These are phyloP conservation scores for Juglanconis juglandina DNA, from an alignment of 2,329 filamentous ascomycete species.

Conservation along the genomic window DNA sequence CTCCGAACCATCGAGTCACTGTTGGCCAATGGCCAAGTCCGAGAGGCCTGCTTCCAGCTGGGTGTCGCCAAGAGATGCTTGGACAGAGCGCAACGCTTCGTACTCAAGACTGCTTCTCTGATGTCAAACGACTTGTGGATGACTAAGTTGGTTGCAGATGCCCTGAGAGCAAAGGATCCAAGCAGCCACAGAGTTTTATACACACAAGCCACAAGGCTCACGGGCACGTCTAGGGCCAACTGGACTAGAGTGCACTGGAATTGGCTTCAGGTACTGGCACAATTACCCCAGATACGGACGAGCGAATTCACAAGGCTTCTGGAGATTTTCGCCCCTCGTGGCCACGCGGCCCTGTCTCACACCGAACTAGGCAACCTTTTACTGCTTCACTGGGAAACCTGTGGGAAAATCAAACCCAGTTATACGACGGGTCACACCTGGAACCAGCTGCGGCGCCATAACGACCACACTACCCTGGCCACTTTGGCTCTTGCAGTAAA, in stretches of 20 bases:
- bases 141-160: slow-evolving; percentile 1
- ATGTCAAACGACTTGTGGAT: slow-evolving; percentile 11
- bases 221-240: not conserved
- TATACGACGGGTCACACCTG: slow-evolving; percentile 8
- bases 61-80: not conserved
- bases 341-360: slow-evolving; percentile 16
- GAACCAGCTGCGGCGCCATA: slow-evolving; percentile 5
- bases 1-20: not conserved
- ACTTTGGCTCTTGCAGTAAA: slow-evolving; percentile 26
- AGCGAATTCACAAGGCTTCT: slow-evolving; percentile 8
- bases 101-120: slow-evolving; percentile 3
- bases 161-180: slow-evolving; percentile 1
- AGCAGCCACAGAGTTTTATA: slow-evolving; percentile 5
- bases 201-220: slow-evolving; percentile 2
- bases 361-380: slow-evolving; percentile 27
- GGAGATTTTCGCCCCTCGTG: slow-evolving; percentile 17
- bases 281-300: slow-evolving; percentile 12
- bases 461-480: slow-evolving; percentile 23
- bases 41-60: not conserved
- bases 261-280: slow-evolving; percentile 26
- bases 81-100: slow-evolving; percentile 3
- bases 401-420: slow-evolving; percentile 21
- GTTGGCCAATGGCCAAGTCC: not conserved
- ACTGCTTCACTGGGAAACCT: slow-evolving; percentile 29
- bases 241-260: slow-evolving; percentile 20